phyloP scores from a whole-genome alignment of 495 filamentous ascomycete species.

The Penicillium roqueforti region DNA sequence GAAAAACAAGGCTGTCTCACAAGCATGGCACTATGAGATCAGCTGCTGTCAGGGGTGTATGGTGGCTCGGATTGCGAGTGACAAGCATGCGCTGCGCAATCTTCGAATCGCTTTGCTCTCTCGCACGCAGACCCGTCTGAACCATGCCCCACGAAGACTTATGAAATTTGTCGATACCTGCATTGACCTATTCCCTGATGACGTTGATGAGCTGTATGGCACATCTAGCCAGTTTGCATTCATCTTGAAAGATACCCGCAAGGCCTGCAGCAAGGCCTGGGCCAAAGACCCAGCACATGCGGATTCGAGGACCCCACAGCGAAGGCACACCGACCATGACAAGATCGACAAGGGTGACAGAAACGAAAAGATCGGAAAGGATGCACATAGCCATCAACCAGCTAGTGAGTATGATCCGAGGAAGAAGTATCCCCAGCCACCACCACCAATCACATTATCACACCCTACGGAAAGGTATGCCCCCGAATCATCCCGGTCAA shows the following conservation, averaged over 20 bases:
- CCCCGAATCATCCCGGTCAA: not conserved
- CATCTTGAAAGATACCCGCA: slow-evolving; percentile 25
- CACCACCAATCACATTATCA: not conserved
- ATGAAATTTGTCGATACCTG: slow-evolving; percentile 27
- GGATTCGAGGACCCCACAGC: not conserved
- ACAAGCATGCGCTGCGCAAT: slow-evolving; percentile 20
- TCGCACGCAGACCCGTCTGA: slow-evolving; percentile 25
- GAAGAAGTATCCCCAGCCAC: not conserved
- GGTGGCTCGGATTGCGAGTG: slow-evolving; percentile 29
- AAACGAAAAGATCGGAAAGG: not conserved
- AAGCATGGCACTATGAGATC: slow-evolving; percentile 23
- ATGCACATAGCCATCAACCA: not conserved
- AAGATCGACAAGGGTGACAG: not conserved
- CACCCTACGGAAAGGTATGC: slow-evolving; percentile 1
- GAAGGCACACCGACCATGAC: not conserved
- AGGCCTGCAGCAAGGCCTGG: slow-evolving; percentile 18
- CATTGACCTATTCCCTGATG: slow-evolving; percentile 14
- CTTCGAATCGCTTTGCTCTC: slow-evolving; percentile 31
- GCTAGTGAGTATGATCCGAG: not conserved
- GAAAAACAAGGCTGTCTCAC: not conserved
- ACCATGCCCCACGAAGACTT: slow-evolving; percentile 20
- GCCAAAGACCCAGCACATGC: not conserved
- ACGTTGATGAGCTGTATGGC: slow-evolving; percentile 8
- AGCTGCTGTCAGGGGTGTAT: slow-evolving; percentile 42
- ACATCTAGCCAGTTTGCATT: slow-evolving; percentile 15